Base-by-base conservation (phyloP, 345 rosid genomes). In the rapeseed (Brassica napus) region DNA sequence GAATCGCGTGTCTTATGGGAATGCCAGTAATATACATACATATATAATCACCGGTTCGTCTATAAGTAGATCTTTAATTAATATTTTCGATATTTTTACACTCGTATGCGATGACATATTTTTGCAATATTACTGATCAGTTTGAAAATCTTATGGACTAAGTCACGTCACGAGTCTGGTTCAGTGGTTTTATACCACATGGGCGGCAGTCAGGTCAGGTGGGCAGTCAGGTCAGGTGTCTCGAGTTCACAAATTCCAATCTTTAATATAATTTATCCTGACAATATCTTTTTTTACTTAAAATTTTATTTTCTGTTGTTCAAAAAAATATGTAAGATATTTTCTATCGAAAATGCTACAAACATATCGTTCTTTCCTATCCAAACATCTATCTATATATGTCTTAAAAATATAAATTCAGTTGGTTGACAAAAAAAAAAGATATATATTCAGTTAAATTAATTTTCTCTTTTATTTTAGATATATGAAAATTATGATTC, bases 1-100 rank as follows among this genome's bases (percentile, higher is more conserved):
- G 35, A 42, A 65, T 78, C 52, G 61, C 68, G 67, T 65, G 52
- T 77, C 66, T 26, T 30, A 72, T 6, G 55, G 34, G 21, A 71
- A 64, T 52, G 71, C 57, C 65, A 71, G 59, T 28, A 24, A 35
- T 5, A 34, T 34, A 54, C 15, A 39, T 54, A 60, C 62, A 49
- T 52, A 30, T 42, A 49, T 26, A 61, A 61, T 63, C 75, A 77
- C 75, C 79, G 63, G 47, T 77, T 77, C 57, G 63, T 39, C 69
- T 4, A 34, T 44, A 34, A 1, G 57, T 49, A 49, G 3, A 49
- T 49, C 57, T 47, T 60, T 16, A 0, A 11, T 59, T 58, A 3
- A 68, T 68, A 26, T 68, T 15, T 24, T 39, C 24, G 31, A 73
- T 35, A 3, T 34, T 12, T 12, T 65, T 24, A 8, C 35, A 30